Percentiles rank a stretch among this genome's conserved stretches.
These are phyloP conservation scores for Santalum album DNA, from an alignment of 164 flowering plant species.

Conservation along the genomic window DNA sequence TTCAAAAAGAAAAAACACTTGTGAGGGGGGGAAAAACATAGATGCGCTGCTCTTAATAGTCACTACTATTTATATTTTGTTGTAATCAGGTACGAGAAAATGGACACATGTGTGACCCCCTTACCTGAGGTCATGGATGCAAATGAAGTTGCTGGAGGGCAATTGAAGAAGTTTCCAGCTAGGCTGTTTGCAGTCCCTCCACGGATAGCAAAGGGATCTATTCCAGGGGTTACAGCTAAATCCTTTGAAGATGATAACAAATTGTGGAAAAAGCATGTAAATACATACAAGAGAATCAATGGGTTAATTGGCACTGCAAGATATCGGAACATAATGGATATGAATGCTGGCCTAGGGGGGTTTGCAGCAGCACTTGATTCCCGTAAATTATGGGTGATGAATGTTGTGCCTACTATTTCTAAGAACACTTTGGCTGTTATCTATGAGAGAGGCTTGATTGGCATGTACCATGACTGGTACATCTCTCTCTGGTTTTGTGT, in stretches of 20 bases:
- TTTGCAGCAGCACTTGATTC: conserved; percentile 82
- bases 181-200: conserved; percentile 76
- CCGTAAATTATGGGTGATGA: conserved; percentile 84
- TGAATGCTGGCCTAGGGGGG: conserved; percentile 89
- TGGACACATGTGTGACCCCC: conserved; percentile 61
- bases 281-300: conserved; percentile 55
- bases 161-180: conserved; percentile 68
- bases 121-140: conserved; percentile 41
- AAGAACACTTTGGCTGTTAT: conserved; percentile 64
- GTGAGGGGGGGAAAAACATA: too few relatives aligned
- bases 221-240: conserved; percentile 54
- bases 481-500: not conserved
- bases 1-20: too few relatives aligned
- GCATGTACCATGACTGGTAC: conserved; percentile 91
- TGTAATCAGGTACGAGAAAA: conserved; percentile 66
- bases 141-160: conserved; percentile 67
- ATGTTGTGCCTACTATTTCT: conserved; percentile 74
- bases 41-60: too few relatives aligned
- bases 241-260: conserved; percentile 57
- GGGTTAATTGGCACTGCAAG: conserved; percentile 54
- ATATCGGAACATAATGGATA: conserved; percentile 79
- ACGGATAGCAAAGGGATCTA: conserved; percentile 45
- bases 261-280: conserved; percentile 71
- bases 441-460: conserved; percentile 78
- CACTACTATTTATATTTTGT: too few relatives aligned